Evolutionary conservation across 257 asterid genomes (phyloP).

Genomic region (Verbascum thapsus): DNA sequence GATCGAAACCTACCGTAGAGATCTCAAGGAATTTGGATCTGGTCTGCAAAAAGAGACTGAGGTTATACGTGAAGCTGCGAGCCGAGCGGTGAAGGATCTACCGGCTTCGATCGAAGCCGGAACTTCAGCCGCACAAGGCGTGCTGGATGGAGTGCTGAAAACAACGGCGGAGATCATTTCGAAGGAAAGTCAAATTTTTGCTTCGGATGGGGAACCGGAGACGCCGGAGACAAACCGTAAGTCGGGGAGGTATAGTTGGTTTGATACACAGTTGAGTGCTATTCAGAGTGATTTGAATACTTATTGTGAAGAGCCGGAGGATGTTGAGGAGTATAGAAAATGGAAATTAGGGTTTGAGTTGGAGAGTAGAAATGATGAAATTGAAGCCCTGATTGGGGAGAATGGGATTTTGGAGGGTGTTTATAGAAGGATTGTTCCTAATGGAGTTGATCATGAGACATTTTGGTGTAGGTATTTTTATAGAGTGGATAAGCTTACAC

Average conservation of each 20-base stretch:
- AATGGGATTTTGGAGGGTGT: slow-evolving; percentile 53
- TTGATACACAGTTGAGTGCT: slow-evolving; percentile 64
- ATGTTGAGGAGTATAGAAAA: slow-evolving; percentile 57
- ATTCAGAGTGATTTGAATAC: slow-evolving; percentile 61
- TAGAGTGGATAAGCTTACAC: slow-evolving; percentile 75
- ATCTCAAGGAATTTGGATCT: slow-evolving; percentile 75
- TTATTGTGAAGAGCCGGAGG: slow-evolving; percentile 76
- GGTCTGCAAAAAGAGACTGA: slow-evolving; percentile 78
- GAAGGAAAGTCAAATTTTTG: slow-evolving; percentile 43
- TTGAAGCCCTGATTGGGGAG: slow-evolving; percentile 59
- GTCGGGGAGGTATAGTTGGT: slow-evolving; percentile 61
- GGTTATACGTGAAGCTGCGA: slow-evolving; percentile 72
- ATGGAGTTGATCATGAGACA: slow-evolving; percentile 60
- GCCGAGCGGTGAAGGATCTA: slow-evolving; percentile 89
- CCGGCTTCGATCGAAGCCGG: slow-evolving; percentile 91
- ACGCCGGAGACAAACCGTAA: slow-evolving; percentile 52
- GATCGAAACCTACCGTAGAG: slow-evolving; percentile 73
- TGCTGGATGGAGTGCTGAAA: slow-evolving; percentile 62
- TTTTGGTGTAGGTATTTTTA: slow-evolving; percentile 80
- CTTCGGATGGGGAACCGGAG: slow-evolving; percentile 69
- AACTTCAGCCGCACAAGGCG: slow-evolving; percentile 71
- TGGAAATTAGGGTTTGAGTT: slow-evolving; percentile 61
- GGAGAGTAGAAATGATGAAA: slow-evolving; percentile 47
- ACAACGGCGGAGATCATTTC: slow-evolving; percentile 80
- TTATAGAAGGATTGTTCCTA: slow-evolving; percentile 53